Percentiles rank a stretch among this genome's conserved stretches.
These are phyloP conservation scores for Graphium sp. DNA, from an alignment of 2,329 filamentous ascomycete species.

Conservation along the genomic window DNA sequence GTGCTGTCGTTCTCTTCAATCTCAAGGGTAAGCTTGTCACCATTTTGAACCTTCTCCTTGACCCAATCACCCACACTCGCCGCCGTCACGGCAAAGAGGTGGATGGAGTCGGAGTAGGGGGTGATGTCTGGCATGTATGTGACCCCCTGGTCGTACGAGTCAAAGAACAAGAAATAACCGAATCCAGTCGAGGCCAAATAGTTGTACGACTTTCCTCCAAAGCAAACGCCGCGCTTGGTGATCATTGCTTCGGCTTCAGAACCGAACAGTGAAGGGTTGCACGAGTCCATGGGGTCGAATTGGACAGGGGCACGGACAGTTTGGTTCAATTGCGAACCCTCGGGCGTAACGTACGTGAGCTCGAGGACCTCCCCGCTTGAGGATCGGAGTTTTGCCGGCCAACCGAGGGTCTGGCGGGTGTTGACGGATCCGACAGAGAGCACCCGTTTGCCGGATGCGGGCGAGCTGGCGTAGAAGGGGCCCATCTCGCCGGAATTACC, in stretches of 20 bases:
- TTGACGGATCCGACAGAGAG: slow-evolving; percentile 7
- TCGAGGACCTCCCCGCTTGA: slow-evolving; percentile 5
- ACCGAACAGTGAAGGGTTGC: slow-evolving; percentile 5
- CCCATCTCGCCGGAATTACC: slow-evolving; percentile 6
- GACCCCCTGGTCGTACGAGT: slow-evolving; percentile 8
- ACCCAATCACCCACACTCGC: slow-evolving; percentile 7
- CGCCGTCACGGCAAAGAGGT: slow-evolving; percentile 5
- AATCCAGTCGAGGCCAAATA: too few relatives aligned
- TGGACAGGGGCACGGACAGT: slow-evolving; percentile 4
- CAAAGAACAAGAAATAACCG: slow-evolving; percentile 6
- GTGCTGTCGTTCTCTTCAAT: slow-evolving; percentile 6
- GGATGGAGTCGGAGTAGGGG: slow-evolving; percentile 3
- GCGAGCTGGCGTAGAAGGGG: slow-evolving; percentile 6
- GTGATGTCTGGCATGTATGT: slow-evolving; percentile 7
- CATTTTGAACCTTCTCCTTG: slow-evolving; percentile 2
- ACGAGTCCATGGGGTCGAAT: slow-evolving; percentile 7
- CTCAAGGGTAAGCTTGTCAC: slow-evolving; percentile 5
- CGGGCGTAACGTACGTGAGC: slow-evolving; percentile 6
- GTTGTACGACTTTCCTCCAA: too few relatives aligned
- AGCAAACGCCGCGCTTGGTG: slow-evolving; percentile 7
- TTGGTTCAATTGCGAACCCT: slow-evolving; percentile 7
- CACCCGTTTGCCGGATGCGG: slow-evolving; percentile 5
- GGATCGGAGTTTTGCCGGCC: slow-evolving; percentile 6
- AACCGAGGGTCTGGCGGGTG: slow-evolving; percentile 6
- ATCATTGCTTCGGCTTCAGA: slow-evolving; percentile 4